These are phyloP conservation scores for Trichoderma asperelloides DNA, from an alignment of 495 filamentous ascomycete species.

Conservation along the genomic window DNA sequence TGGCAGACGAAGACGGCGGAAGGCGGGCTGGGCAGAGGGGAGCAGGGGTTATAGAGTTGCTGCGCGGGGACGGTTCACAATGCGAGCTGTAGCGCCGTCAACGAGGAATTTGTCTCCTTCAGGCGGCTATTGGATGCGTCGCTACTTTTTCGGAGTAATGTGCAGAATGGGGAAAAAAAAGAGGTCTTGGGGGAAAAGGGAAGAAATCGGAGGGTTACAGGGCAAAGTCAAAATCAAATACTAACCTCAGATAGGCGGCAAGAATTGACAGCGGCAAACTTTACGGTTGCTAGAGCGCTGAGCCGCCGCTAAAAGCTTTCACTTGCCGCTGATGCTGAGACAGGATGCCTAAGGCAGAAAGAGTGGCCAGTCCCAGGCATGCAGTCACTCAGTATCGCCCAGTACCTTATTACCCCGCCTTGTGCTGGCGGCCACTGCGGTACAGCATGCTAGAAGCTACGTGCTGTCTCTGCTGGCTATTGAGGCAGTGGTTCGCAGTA, in stretches of 20 bases:
- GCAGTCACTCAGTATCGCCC: neutral
- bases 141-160: neutral
- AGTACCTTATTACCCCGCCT: neutral
- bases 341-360: neutral
- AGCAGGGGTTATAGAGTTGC: neutral
- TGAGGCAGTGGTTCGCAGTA: too few species aligned
- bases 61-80: slow-evolving; percentile 5
- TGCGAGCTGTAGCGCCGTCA: neutral
- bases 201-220: neutral
- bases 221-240: neutral
- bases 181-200: neutral
- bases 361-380: neutral
- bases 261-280: neutral
- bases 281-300: neutral
- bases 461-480: neutral
- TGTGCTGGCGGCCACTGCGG: neutral
- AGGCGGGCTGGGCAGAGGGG: neutral
- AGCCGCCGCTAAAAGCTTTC: slow-evolving; percentile 4
- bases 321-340: neutral
- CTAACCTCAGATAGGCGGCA: neutral
- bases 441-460: neutral
- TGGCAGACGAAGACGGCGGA: neutral
- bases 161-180: neutral
- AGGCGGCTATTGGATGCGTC: neutral
- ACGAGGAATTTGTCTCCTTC: neutral